phyloP scores from a whole-genome alignment of 108 stramenopile species.

The Thalassiosira profunda region DNA sequence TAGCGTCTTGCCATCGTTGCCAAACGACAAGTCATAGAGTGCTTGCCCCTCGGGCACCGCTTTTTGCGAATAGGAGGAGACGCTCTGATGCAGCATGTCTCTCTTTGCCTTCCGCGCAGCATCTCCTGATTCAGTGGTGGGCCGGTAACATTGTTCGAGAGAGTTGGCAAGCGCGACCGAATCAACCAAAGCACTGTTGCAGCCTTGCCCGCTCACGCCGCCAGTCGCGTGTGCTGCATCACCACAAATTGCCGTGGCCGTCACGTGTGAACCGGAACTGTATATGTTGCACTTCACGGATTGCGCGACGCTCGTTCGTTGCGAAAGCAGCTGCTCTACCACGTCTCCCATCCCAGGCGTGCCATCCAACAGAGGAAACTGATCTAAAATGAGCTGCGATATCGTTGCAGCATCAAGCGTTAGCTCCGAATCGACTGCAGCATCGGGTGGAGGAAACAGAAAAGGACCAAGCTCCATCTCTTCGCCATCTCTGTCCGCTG shows the following conservation, averaged over 20 bases:
- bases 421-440: conserved; percentile 13
- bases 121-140: background rate
- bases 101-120: conserved; percentile 3
- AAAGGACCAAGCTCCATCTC: conserved; percentile 13
- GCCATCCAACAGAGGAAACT: conserved; percentile 66
- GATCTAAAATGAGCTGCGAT: conserved; percentile 29
- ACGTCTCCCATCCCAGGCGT: conserved; percentile 39
- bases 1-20: conserved; percentile 38
- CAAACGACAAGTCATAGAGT: conserved; percentile 81
- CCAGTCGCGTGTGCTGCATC: conserved; percentile 89
- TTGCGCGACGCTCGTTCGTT: conserved; percentile 47
- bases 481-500: background rate
- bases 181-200: conserved; percentile 77
- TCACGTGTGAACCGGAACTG: conserved; percentile 35
- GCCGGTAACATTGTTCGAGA: conserved; percentile 18
- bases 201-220: conserved; percentile 80
- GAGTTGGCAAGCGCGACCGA: conserved; percentile 58
- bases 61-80: conserved; percentile 56
- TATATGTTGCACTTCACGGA: conserved; percentile 76
- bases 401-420: conserved; percentile 23
- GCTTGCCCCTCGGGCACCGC: conserved; percentile 81
- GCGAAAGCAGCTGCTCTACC: conserved; percentile 45
- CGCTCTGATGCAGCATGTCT: conserved; percentile 35
- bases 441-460: conserved; percentile 18
- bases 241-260: conserved; percentile 55